Evolutionary conservation across 202 grass and related monocot genomes (phyloP), one percentile per base, ranked within the genome.

Genomic region (Cymbopogon flexuosus): DNA sequence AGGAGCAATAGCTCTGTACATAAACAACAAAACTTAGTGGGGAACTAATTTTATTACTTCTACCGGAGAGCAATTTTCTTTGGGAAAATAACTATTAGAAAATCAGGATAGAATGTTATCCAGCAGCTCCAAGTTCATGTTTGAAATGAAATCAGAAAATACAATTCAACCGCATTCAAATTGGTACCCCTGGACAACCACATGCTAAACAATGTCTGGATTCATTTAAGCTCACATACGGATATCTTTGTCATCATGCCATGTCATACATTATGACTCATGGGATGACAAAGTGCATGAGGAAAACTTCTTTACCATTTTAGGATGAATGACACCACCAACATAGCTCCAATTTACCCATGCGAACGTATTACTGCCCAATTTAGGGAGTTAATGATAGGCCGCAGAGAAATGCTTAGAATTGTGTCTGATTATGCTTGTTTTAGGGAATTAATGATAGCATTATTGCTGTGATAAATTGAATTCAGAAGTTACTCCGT

Each of bases 1-100:
- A 79, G 95, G 95, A 65, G 95, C 92, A 39, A 98, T 93, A 65
- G 92, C 90, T 90, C 92, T 99, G 79, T 63, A 82, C 16, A 76
- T 62, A 36, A 59, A 85, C 21, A 45, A 43, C 27, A 80, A 35
- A 71, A 70, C 12, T 47, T 86, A 35, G 72, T 19, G 2, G 14
- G 22, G 34, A 69, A 6, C 45, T 60, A 41, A 42, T 80, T 79
- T 18, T 12, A 3, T 15, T 36, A 23, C 30, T 54, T 54, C 10
- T 14, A 40, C 5, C 4, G 0, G 24, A 19, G 14, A 43, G 58
- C 18, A 23, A 57, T 14, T 66, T 81, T 71, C 35, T 47, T 70
- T 37, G 16, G 37, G 35, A 71, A 88, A 56, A 65, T 12, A 75
- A 64, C 43, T 9, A 68, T 3, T 65, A 46, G 16, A 31, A 62